A percentile compares a stretch with the other conserved stretches of the same genome.
Conservation (phyloP, 441 rosid species). For the Eutrema salsugineum region DNA sequence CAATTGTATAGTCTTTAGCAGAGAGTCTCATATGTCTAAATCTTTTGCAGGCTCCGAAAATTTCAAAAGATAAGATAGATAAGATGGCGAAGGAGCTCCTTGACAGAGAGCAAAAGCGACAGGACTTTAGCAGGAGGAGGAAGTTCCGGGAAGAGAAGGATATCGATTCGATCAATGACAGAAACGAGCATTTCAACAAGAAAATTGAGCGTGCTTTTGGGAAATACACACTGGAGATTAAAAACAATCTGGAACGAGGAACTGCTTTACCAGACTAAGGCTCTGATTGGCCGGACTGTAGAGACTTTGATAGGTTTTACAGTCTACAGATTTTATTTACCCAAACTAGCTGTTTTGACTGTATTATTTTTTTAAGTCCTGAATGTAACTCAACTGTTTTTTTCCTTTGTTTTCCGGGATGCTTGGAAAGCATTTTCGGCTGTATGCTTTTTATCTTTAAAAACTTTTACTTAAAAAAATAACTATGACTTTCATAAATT, state of each 20-base stretch:
- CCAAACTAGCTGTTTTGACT: too few relatives aligned
- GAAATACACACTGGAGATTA: slow-evolving; percentile 84
- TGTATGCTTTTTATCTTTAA: too few relatives aligned
- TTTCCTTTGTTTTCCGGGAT: too few relatives aligned
- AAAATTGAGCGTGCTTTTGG: slow-evolving; percentile 94
- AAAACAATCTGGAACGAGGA: slow-evolving; percentile 93
- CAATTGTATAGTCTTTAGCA: neutral
- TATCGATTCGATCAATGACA: slow-evolving; percentile 92
- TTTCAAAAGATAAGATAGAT: slow-evolving; percentile 71
- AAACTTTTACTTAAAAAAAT: too few relatives aligned
- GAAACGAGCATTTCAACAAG: slow-evolving; percentile 97
- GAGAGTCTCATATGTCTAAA: neutral
- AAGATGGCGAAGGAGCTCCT: slow-evolving; percentile 82
- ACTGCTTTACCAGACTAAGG: slow-evolving; percentile 67
- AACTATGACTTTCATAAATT: too few relatives aligned
- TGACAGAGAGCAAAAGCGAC: slow-evolving; percentile 70
- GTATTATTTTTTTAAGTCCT: too few relatives aligned
- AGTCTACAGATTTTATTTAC: too few relatives aligned
- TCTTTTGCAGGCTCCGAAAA: slow-evolving; percentile 68
- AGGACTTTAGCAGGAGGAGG: slow-evolving; percentile 83
- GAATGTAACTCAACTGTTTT: too few relatives aligned
- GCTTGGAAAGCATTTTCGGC: too few relatives aligned
- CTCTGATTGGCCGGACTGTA: too few relatives aligned
- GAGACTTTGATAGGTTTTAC: too few relatives aligned
- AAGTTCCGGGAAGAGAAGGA: slow-evolving; percentile 90